phyloP scores from a whole-genome alignment of 768 basidiomycete species.

The Russula vinacea region DNA sequence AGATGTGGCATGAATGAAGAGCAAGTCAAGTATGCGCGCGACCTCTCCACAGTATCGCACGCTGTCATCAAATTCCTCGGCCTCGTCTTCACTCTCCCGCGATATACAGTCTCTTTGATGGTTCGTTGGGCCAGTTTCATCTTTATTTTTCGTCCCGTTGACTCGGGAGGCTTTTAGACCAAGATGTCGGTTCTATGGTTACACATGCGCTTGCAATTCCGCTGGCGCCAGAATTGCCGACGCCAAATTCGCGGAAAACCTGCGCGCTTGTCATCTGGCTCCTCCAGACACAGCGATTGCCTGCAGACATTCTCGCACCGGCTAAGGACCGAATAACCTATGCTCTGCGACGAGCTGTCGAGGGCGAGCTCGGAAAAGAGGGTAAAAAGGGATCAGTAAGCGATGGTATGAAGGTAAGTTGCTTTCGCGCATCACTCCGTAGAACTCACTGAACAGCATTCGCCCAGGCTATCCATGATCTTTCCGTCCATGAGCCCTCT shows the following conservation, averaged over 20 bases:
- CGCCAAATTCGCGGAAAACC: conserved; percentile 84
- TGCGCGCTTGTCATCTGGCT: conserved; percentile 75
- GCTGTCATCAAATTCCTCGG: conserved; percentile 65
- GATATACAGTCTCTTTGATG: conserved; percentile 56
- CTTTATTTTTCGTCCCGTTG: conserved; percentile 8
- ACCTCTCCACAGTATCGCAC: conserved; percentile 71
- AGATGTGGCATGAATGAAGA: conserved; percentile 71
- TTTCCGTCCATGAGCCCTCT: conserved; percentile 57
- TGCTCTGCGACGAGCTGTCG: conserved; percentile 70
- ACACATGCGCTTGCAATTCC: conserved; percentile 69
- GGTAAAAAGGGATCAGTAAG: conserved; percentile 81
- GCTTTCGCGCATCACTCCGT: neutral
- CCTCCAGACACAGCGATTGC: conserved; percentile 67
- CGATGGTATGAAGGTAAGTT: conserved; percentile 68
- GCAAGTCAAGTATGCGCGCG: conserved; percentile 75
- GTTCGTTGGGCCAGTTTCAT: conserved; percentile 41
- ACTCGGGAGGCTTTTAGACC: conserved; percentile 42
- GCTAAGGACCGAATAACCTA: conserved; percentile 66
- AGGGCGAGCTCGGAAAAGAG: conserved; percentile 83
- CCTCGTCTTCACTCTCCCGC: conserved; percentile 59
- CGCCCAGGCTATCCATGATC: conserved; percentile 66
- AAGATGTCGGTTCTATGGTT: conserved; percentile 57
- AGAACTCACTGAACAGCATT: conserved; percentile 14
- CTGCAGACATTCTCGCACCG: conserved; percentile 55
- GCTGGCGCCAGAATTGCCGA: conserved; percentile 63